Percentiles rank a stretch among this genome's conserved stretches.
Evolutionary conservation across 2,329 filamentous ascomycete species (phyloP).

Genomic region (Nothophoma quercina): DNA sequence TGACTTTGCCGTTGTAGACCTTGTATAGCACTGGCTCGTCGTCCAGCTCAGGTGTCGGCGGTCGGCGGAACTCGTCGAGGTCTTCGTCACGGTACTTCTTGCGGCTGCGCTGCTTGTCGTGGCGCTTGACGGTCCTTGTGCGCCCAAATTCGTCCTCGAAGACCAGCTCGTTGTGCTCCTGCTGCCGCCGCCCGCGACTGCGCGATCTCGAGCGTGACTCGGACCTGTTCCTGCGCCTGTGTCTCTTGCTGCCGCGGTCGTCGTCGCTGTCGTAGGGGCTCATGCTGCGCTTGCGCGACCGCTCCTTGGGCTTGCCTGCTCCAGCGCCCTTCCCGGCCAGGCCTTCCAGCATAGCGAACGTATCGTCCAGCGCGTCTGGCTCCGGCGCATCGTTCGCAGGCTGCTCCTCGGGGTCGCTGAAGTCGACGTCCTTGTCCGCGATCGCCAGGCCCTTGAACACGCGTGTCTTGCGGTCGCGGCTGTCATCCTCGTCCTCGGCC

Average conservation of each 20-base stretch:
- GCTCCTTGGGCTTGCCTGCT: slow-evolving; percentile 51
- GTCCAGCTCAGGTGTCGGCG: slow-evolving; percentile 78
- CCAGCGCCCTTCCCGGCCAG: slow-evolving; percentile 64
- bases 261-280: slow-evolving; percentile 60
- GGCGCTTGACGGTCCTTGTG: slow-evolving; percentile 51
- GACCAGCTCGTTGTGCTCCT: slow-evolving; percentile 60
- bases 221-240: slow-evolving; percentile 55
- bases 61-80: slow-evolving; percentile 69
- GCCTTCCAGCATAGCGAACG: slow-evolving; percentile 87
- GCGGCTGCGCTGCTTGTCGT: slow-evolving; percentile 52
- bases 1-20: slow-evolving; percentile 88
- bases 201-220: slow-evolving; percentile 63
- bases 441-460: slow-evolving; percentile 92
- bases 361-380: slow-evolving; percentile 84
- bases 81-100: slow-evolving; percentile 48
- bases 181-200: slow-evolving; percentile 55
- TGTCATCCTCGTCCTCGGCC: slow-evolving; percentile 59
- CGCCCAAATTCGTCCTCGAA: slow-evolving; percentile 68
- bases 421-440: slow-evolving; percentile 74
- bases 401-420: slow-evolving; percentile 58
- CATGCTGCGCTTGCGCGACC: slow-evolving; percentile 65
- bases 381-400: slow-evolving; percentile 50
- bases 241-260: slow-evolving; percentile 52
- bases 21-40: slow-evolving; percentile 83
- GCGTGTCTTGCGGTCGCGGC: slow-evolving; percentile 75